Conservation (phyloP, 768 basidiomycete species). For the Lepiota venenata region DNA sequence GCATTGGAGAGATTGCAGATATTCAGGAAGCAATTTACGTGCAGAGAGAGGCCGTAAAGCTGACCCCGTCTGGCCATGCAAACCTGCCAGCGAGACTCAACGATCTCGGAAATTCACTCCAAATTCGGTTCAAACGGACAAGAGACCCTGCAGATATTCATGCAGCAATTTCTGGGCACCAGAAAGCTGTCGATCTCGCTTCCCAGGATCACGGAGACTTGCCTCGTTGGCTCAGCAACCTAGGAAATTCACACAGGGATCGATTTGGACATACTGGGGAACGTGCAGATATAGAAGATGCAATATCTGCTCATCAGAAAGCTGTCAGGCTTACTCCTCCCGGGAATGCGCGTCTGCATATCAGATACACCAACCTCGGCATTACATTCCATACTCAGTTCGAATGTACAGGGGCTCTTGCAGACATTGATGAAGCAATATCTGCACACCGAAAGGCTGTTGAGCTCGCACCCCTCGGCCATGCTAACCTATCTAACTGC, state of each 20-base stretch:
- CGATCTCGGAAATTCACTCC: conserved; percentile 10
- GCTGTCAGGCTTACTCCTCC: not conserved
- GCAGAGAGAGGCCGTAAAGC: not conserved
- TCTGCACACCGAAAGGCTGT: conserved; percentile 8
- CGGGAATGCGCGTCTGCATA: not conserved
- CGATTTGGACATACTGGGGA: not conserved
- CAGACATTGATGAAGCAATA: conserved; percentile 21
- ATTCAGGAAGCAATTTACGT: not conserved
- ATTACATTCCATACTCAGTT: conserved; percentile 12
- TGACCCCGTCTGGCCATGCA: not conserved
- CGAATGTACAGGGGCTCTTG: conserved; percentile 17
- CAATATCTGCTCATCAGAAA: not conserved
- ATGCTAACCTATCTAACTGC: conserved; percentile 7
- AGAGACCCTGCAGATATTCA: not conserved
- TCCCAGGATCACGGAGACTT: not conserved
- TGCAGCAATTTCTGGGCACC: not conserved
- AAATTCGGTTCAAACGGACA: conserved; percentile 5
- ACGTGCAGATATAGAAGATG: not conserved
- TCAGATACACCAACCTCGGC: not conserved
- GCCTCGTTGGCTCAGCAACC: not conserved
- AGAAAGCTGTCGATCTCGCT: not conserved
- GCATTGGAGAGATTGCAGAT: not conserved
- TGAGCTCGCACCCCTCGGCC: conserved; percentile 5
- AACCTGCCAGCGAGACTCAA: not conserved
- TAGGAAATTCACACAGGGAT: not conserved